Evolutionary conservation across 352 stramenopile species (phyloP), one percentile per base, ranked within the genome.

Genomic region (Globisporangium spiculum): DNA sequence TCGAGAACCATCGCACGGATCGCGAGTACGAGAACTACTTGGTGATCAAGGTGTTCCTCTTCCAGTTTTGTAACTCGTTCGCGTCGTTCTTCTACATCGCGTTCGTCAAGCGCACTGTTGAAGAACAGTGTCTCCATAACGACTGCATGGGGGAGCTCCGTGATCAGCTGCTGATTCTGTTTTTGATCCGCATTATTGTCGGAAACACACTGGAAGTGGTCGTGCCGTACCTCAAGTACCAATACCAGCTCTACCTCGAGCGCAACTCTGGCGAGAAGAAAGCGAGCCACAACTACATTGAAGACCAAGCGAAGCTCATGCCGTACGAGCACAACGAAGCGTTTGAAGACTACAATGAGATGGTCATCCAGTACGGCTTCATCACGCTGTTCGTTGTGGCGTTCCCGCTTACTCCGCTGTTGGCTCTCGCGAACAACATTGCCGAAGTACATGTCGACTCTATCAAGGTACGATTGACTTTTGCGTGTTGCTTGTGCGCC

Each of bases 31-130:
- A 96, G 60, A 97, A 97, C 69, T 76, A 93, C 63, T 80, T 99
- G 65, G 98, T 99, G 63, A 94, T 97, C 77, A 99, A 99, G 80
- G 96, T 98, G 10, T 99, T 99, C 66, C 77, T 98, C 41, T 99
- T 99, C 75, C 90, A 98, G 72, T 99, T 99, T 70, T 97, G 97
- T 69, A 98, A 98, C 84, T 98, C 97, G 65, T 98, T 98, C 65
- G 92, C 94, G n/a, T 98, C 93, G 26, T 93, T 98, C 48, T 98
- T 98, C 74, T 99, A 99, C 80, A 98, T 96, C 30, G 88, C 83
- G 18, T 96, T 94, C 60, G 32, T 93, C 6, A 93, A 93, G 72
- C 60, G 65, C 8, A 34, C 48, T 4, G 68, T 74, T 0, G 81
- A 93, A 60, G 63, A 91, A 55, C 81, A 84, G n/a, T 98, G 97